A percentile compares a stretch with the other conserved stretches of the same genome.
phyloP scores from a whole-genome alignment of 441 rosid genomes.

The Syzygium malaccense region DNA sequence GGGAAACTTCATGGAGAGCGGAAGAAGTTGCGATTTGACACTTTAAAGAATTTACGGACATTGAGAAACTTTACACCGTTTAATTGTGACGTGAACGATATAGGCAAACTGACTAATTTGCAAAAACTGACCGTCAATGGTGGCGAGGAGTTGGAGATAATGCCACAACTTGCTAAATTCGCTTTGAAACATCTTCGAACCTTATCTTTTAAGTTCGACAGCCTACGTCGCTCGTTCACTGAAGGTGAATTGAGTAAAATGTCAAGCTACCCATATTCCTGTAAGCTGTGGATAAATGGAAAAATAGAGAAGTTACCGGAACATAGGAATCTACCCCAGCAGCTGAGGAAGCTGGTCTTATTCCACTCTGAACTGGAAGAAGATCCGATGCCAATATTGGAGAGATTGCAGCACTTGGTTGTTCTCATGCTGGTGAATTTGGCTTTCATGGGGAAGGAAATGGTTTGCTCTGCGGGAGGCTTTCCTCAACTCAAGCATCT shows the following conservation, averaged over 20 bases:
- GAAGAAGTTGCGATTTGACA: neutral
- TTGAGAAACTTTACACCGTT: neutral
- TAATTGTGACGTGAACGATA: neutral
- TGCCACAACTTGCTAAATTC: no score
- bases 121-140: no score
- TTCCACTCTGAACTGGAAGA: rapidly evolving
- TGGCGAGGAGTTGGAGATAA: neutral
- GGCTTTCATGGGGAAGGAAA: no score
- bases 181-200: neutral
- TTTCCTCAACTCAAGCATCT: no score
- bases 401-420: no score
- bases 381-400: neutral
- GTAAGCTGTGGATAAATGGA: rapidly evolving
- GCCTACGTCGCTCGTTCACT: no score
- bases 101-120: no score
- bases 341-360: neutral
- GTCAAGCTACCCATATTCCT: rapidly evolving
- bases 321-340: neutral
- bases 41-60: no score
- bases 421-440: rapidly evolving
- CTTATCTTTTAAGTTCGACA: no score
- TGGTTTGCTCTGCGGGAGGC: no score
- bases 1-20: rapidly evolving
- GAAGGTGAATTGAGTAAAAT: neutral
- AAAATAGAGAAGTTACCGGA: neutral